Evolutionary conservation across 1,284 basidiomycete species (phyloP), one percentile per base, ranked within the genome.

Genomic region (Moesziomyces globuligerus): DNA sequence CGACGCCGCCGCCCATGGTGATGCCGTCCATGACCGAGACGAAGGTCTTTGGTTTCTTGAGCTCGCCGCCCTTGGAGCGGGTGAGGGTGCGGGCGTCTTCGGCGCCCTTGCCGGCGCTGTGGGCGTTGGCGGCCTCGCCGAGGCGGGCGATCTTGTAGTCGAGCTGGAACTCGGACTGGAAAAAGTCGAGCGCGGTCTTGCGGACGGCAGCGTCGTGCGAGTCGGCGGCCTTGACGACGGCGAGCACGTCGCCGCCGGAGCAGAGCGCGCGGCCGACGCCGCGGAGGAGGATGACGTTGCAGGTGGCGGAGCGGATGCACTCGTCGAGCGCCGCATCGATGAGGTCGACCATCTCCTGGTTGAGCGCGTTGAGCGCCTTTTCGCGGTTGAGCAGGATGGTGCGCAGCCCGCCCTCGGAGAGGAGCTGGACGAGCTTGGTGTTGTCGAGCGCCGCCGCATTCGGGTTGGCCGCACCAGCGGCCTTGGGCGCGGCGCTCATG

Each of bases 1-100:
- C 96, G 29, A 92, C 92, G 47, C 96, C 96, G 56, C 96, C 96
- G 38, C 96, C 96, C 91, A 98, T 93, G 94, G 69, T 36, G 51
- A 72, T 59, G 25, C 58, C 61, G 38, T 61, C 45, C 84, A 98
- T 89, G 64, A 98, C 85, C 42, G 89, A 89, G 37, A 98, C 87
- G 83, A 97, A 96, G 11, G 93, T 91, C 82, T 94, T 78, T n/a
- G 69, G 66, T 15, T 55, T 47, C 50, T 56, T 61, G 24, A 54
- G 7, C 17, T 67, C 58, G 11, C 36, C 50, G 23, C 62, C 69
- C 46, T 75, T 76, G 51, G 51, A 51, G 44, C 57, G 43, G 23
- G 68, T 48, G 6, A 72, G 46, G 1, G 44, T 64, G 10, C 64
- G 26, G 5, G 68, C 62, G n/a, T 59, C 56, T n/a, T 72, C 62